Base-by-base conservation (phyloP, 192 early-diverging fungal species). In the Rhizoclosmatium globosum region DNA sequence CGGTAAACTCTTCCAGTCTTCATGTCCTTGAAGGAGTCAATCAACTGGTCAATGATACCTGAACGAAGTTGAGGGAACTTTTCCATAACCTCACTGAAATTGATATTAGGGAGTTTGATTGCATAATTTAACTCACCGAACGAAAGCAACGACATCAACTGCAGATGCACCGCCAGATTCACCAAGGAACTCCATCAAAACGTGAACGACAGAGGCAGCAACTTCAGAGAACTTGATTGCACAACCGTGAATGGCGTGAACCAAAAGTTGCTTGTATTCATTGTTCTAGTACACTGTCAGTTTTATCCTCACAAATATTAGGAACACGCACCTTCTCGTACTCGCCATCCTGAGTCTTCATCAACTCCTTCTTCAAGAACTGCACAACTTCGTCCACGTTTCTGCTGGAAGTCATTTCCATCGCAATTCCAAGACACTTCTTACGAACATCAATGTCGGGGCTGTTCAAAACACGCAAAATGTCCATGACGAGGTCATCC, bases 141-240 rank as follows among this genome's bases (percentile, higher is more conserved):
- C 94, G 91, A 99, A 99, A 6, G 94, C 91, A 79, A 99, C 93
- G 2, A 98, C 98, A 80, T 99, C 98, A 0, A 96, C 94, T 3
- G 95, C 94, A 0, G 90, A 86, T 3, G 95, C 92, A 64, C 93
- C 92, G 84, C 94, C 93, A 59, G 94, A 92, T 64, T 99, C 97
- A 42, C 93, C 91, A 66, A 99, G 85, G 83, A 97, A 99, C 82
- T 96, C 95, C 92, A 99, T 94, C 58, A 99, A 86, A 31, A 96
- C 95, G 78, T 96, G 93, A 39, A 99, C 97, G 4, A 98, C 98
- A 73, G 91, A 94, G n/a, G 95, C 92, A 9, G 98, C 98, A 38
- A 99, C 95, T 78, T 97, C 94, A 39, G 95, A 94, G 86, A 98
- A 99, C 83, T 94, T 93, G 74, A 96, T 95, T 21, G 98, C 98